Evolutionary conservation across 208 protist genomes (phyloP), one percentile per base, ranked within the genome.

Genomic region (Trypanosoma congolense): DNA sequence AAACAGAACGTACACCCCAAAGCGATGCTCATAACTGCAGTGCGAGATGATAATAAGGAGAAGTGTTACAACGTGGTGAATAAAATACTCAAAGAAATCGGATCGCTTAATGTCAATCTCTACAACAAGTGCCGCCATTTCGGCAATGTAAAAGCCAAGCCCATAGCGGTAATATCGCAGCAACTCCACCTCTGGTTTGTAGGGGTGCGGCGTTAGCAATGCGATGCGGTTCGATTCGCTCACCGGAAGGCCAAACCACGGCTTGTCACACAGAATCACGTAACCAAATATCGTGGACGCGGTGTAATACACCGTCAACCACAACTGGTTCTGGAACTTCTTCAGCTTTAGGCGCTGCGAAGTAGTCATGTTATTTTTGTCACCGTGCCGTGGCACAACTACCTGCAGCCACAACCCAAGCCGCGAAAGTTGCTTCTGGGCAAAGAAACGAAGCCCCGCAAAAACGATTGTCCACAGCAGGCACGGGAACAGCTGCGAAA

Each of bases 261-360:
- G 81, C 56, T 82, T 68, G 45, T 73, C 56, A 3, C 47, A 54
- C 69, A 79, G 75, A 35, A 82, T 69, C 16, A 33, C 52, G 54
- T 75, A 84, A 8, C 78, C 78, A 51, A 87, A 90, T 25, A 64
- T 35, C 24, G 65, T 69, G 16, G 77, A 83, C 9, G 46, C 61
- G 8, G 70, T 63, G 64, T 90, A 90, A 65, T 73, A 87, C 10
- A 73, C 16, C 24, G 68, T 42, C 18, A 90, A 66, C 83, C 78
- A 90, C 22, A 78, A 10, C 52, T 90, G 83, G 44, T 84, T 83
- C 52, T 84, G 73, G 46, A 90, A 90, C 61, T 87, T 90, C 24
- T 74, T 51, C 28, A 86, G 51, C 26, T 74, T 74, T n/a, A 62
- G 44, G 26, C 52, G 46, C 31, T 70, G 67, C 40, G 70, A 70